These are phyloP conservation scores for Xanthoconium stramineum DNA, from an alignment of 768 basidiomycete species.

Conservation along the genomic window DNA sequence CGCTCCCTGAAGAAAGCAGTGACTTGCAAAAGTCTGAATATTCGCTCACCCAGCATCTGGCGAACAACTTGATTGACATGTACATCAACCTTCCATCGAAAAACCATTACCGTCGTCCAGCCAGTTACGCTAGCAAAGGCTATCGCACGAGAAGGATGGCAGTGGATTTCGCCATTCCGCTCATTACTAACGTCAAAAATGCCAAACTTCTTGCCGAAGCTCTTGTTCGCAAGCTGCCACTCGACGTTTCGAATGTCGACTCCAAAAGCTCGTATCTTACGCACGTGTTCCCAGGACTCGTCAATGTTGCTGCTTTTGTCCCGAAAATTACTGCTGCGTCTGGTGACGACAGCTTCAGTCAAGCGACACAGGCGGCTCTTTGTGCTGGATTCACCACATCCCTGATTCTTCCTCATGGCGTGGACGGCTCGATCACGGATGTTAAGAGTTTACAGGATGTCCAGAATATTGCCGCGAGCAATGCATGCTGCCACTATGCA, in stretches of 20 bases:
- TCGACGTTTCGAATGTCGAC: slow-evolving; percentile 88
- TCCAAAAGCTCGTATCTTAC: slow-evolving; percentile 93
- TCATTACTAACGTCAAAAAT: slow-evolving; percentile 98
- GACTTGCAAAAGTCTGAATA: slow-evolving; percentile 94
- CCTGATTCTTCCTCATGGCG: slow-evolving; percentile 72
- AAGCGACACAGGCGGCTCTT: slow-evolving; percentile 77
- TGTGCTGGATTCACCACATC: slow-evolving; percentile 88
- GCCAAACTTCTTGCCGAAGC: slow-evolving; percentile 96
- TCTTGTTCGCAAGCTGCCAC: slow-evolving; percentile 80
- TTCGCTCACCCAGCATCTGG: slow-evolving; percentile 93
- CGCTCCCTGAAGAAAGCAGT: slow-evolving; percentile 68
- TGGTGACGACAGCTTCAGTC: slow-evolving; percentile 50
- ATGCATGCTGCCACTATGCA: slow-evolving; percentile 85
- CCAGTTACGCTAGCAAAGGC: slow-evolving; percentile 95
- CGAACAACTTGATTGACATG: slow-evolving; percentile 97
- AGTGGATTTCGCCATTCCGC: slow-evolving; percentile 95
- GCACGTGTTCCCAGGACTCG: slow-evolving; percentile 85
- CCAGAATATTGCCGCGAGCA: slow-evolving; percentile 55
- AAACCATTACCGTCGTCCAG: slow-evolving; percentile 95
- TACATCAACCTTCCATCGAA: slow-evolving; percentile 99
- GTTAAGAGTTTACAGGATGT: slow-evolving; percentile 64
- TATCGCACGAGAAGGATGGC: slow-evolving; percentile 98
- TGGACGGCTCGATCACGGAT: slow-evolving; percentile 62
- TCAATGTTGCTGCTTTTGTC: slow-evolving; percentile 86
- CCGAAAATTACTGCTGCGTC: slow-evolving; percentile 60